These are phyloP conservation scores for Teratosphaeria viscida DNA, from an alignment of 2,329 filamentous ascomycete species.

Conservation along the genomic window DNA sequence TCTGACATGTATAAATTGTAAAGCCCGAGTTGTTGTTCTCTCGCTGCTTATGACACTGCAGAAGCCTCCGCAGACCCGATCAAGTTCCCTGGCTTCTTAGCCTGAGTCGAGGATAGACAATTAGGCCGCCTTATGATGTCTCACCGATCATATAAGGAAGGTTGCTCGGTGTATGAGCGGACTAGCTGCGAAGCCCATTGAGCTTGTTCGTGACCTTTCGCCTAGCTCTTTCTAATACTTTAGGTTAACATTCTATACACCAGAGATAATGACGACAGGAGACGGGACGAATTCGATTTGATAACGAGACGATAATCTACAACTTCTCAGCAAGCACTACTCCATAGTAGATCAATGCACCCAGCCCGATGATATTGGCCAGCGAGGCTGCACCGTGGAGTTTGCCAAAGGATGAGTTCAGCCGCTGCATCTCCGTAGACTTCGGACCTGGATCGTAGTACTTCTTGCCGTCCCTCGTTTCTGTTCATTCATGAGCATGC, in stretches of 20 bases:
- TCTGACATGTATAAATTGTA: not conserved
- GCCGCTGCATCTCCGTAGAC: conserved; percentile 67
- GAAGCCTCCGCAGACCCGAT: not conserved
- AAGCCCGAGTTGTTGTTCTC: not conserved
- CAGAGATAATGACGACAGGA: not conserved
- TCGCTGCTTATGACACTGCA: not conserved
- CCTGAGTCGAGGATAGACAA: not conserved
- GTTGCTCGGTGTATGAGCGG: not conserved
- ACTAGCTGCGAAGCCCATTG: not conserved
- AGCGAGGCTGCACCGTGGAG: conserved; percentile 75
- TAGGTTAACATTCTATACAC: too few relatives aligned
- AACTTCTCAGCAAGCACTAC: conserved; percentile 52
- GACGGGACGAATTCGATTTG: not conserved
- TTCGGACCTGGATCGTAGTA: conserved; percentile 70
- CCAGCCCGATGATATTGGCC: conserved; percentile 62
- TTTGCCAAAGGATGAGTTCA: conserved; percentile 69
- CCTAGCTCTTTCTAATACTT: not conserved
- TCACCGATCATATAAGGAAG: not conserved
- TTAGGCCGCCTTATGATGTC: not conserved
- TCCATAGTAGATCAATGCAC: conserved; percentile 67
- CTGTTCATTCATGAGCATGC: conserved; percentile 28
- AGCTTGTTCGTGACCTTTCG: not conserved
- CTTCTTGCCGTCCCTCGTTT: conserved; percentile 81
- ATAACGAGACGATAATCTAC: not conserved
- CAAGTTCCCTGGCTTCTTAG: too few relatives aligned